Percentiles rank a stretch among this genome's conserved stretches.
Evolutionary conservation across 2,329 filamentous ascomycete genomes (phyloP).

Genomic region (Xylaria multiplex): DNA sequence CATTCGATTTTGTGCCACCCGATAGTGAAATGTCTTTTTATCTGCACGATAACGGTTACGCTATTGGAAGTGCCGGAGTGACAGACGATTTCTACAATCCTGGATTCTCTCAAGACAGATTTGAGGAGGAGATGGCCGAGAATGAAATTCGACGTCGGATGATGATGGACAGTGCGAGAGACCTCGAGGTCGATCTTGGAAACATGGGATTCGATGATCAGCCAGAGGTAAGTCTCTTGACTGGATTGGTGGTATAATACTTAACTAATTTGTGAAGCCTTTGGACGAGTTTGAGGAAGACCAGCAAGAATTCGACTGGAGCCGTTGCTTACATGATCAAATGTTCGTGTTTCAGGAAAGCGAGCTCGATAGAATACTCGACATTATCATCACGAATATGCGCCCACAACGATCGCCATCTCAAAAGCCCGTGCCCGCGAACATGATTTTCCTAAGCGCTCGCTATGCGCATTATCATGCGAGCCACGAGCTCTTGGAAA

Average conservation of each 20-base stretch:
- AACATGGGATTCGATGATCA: slow-evolving; percentile 97
- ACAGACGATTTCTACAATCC: slow-evolving; percentile 93
- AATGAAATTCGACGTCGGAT: slow-evolving; percentile 94
- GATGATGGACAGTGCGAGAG: slow-evolving; percentile 99
- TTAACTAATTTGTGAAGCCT: slow-evolving; percentile 57
- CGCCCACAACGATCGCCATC: slow-evolving; percentile 92
- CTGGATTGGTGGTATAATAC: slow-evolving; percentile 22
- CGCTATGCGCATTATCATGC: slow-evolving; percentile 97
- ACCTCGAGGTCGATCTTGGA: slow-evolving; percentile 94
- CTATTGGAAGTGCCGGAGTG: slow-evolving; percentile 81
- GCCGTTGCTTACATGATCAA: slow-evolving; percentile 91
- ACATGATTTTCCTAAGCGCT: slow-evolving; percentile 94
- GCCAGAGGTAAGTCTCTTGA: slow-evolving; percentile 73
- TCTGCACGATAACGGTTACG: slow-evolving; percentile 92
- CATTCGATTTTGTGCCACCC: slow-evolving; percentile 93
- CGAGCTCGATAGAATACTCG: slow-evolving; percentile 89
- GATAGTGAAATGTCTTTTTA: slow-evolving; percentile 98
- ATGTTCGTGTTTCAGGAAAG: slow-evolving; percentile 99
- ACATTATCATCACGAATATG: slow-evolving; percentile 98
- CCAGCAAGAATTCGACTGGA: slow-evolving; percentile 95
- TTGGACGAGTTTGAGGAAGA: slow-evolving; percentile 87
- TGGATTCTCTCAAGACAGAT: slow-evolving; percentile 90
- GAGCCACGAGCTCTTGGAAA: slow-evolving; percentile 82
- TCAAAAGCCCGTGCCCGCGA: slow-evolving; percentile 98
- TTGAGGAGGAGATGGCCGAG: slow-evolving; percentile 97